Evolutionary conservation across 805 yeast genomes (phyloP).

Genomic region (Yamadazyma ubonensis): DNA sequence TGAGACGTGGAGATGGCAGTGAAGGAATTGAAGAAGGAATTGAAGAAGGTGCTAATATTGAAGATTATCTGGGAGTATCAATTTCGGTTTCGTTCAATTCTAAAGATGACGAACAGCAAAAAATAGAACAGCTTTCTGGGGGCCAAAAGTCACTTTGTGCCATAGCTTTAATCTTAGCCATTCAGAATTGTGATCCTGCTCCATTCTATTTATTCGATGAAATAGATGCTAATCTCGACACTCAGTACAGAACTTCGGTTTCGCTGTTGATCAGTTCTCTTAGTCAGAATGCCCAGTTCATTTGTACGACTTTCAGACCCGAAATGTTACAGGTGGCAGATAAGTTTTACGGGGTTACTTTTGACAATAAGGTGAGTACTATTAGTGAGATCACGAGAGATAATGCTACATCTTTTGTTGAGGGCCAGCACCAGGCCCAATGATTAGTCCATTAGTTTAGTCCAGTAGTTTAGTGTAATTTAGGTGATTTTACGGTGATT

Average conservation of each 20-base stretch:
- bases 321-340: conserved; percentile 89
- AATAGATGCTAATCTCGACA: conserved; percentile 92
- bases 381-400: conserved; percentile 67
- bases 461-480: not conserved
- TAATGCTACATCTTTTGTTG: conserved; percentile 82
- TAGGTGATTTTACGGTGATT: too few species aligned
- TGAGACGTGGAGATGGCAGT: conserved; percentile 43
- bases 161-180: conserved; percentile 86
- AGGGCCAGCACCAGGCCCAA: conserved; percentile 53
- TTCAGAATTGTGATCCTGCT: conserved; percentile 94
- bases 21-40: conserved; percentile 17
- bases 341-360: conserved; percentile 84
- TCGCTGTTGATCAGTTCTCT: conserved; percentile 70
- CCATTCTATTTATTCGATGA: conserved; percentile 96
- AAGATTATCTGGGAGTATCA: conserved; percentile 75
- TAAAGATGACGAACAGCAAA: conserved; percentile 76
- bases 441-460: too few species aligned
- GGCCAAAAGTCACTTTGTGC: conserved; percentile 98
- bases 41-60: conserved; percentile 32
- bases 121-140: conserved; percentile 90
- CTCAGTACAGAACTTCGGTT: conserved; percentile 86
- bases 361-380: conserved; percentile 75
- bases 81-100: conserved; percentile 89
- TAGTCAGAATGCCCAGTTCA: conserved; percentile 76
- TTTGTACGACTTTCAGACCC: conserved; percentile 93